A percentile compares a stretch with the other conserved stretches of the same genome.
Evolutionary conservation across 2,329 filamentous ascomycete species (phyloP).

Genomic region (Lecanoromycetidae sp.): DNA sequence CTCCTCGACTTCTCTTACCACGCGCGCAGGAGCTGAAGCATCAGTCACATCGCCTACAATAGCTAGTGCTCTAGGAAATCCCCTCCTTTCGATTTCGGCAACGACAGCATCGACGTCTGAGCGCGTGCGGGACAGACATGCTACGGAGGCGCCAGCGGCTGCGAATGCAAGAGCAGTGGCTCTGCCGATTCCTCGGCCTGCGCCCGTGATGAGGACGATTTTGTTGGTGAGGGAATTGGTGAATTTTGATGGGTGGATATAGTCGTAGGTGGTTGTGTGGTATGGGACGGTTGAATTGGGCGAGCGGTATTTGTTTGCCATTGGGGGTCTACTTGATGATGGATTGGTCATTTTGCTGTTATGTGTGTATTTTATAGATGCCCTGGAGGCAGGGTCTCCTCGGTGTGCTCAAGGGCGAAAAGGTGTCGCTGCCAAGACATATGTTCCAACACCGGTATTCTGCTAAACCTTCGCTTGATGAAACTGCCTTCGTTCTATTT

Average conservation of each 20-base stretch:
- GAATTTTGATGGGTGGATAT: slow-evolving; percentile 23
- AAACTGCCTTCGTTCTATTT: too few relatives aligned
- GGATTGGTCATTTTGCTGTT: too few relatives aligned
- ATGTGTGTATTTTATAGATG: too few relatives aligned
- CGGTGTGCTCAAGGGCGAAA: too few relatives aligned
- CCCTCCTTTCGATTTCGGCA: slow-evolving; percentile 27
- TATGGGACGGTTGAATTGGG: too few relatives aligned
- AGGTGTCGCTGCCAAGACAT: too few relatives aligned
- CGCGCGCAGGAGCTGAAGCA: slow-evolving; percentile 32
- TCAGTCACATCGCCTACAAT: slow-evolving; percentile 45
- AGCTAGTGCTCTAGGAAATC: slow-evolving; percentile 36
- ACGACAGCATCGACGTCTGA: slow-evolving; percentile 38
- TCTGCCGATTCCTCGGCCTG: slow-evolving; percentile 31
- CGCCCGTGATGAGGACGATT: slow-evolving; percentile 31
- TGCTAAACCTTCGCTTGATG: too few relatives aligned
- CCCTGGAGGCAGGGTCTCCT: too few relatives aligned
- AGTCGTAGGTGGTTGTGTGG: slow-evolving; percentile 18
- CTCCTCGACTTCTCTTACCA: slow-evolving; percentile 38
- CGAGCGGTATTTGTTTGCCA: too few relatives aligned
- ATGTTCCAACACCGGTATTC: too few relatives aligned
- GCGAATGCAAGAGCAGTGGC: slow-evolving; percentile 29
- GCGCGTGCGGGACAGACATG: slow-evolving; percentile 46
- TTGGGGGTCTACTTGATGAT: too few relatives aligned
- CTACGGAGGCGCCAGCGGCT: slow-evolving; percentile 34
- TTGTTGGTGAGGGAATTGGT: slow-evolving; percentile 19